Base-by-base conservation (phyloP, 148 eudicot genomes). In the Persicaria maculosa region DNA sequence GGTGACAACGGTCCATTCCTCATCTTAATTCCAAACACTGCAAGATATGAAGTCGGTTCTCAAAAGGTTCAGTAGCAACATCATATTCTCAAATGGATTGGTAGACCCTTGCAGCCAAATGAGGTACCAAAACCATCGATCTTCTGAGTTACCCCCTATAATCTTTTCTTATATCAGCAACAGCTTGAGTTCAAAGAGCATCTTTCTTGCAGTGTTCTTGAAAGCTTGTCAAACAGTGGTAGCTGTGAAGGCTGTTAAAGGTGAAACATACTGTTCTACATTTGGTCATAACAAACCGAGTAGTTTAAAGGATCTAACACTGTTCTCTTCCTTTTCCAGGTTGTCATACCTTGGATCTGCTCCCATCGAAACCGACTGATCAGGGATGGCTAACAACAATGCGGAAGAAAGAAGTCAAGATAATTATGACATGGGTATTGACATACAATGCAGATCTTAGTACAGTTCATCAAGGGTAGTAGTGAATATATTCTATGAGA, bases 61-160 rank as follows among this genome's bases (percentile, higher is more conserved):
- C 14, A 3, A 74, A 70, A 80, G 77, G 50, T 76, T 76, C 45
- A 80, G 74, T 8, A 80, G 80, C 70, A 80, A 77, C 72, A 80
- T 80, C 36, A 80, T 80, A 22, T 80, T 76, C 62, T 80, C 77
- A 9, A 80, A 80, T 22, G 77, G 83, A n/a, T 74, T 77, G 47
- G 54, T 50, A 48, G 80, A 80, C 77, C 83, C 83, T 31, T 80
- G 77, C 31, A 80, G 83, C 31, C 43, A 76, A 11, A 73, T 76
- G 2, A 77, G 83, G 79, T 80, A 68, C 68, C 47, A 55, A 59
- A 48, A 75, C 40, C 40, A 31, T 31, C 40, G 3, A 16, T 45
- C n/a, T 44, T 4, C 16, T 9, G 11, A 0, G 5, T 5, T 0
- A 12, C 15, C 44, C 3, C 19, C 61, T 31, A 25, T 12, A 65